Evolutionary conservation across 352 stramenopile genomes (phyloP), one percentile per base, ranked within the genome.

Genomic region (Phytophthora sp.): DNA sequence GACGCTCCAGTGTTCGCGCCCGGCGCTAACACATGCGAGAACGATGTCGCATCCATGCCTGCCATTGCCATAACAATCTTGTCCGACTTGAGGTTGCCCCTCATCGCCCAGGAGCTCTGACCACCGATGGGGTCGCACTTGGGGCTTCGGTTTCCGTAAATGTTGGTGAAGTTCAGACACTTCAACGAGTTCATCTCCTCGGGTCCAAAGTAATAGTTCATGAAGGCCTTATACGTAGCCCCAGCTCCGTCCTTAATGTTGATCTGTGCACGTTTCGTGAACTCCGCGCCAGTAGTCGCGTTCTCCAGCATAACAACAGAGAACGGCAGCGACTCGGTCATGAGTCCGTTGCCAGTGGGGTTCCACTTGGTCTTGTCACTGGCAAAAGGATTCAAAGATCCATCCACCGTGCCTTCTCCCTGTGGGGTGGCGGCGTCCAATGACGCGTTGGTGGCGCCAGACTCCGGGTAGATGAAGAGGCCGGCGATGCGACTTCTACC

Each of bases 171-270:
- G 39, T 43, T 52, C n/a, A 95, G 62, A 44, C 87, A 95, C 44
- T 84, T 72, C 37, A 79, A 23, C 50, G 87, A 94, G 42, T 80
- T 82, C 84, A 94, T 94, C 1, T 77, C 64, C 39, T 79, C 46
- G 1, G 87, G 87, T 2, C 87, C 87, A 69, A 92, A 94, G 61
- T 94, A 94, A 55, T 91, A 93, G 54, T 93, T 89, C 81, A 93
- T 90, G 49, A 83, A 88, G 8, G 79, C 81, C 24, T 76, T 85
- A 69, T 92, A 93, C 18, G 82, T 91, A 4, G 78, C 74, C 7
- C 79, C 82, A 4, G 53, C 53, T 7, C 46, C 42, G 4, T 28
- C 39, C 28, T 91, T 71, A 5, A 76, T 10, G 64, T 94, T 95
- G 43, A 74, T 87, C 26, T 76, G 54, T 8, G 82, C 87, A 24